phyloP scores from a whole-genome alignment of 2,329 filamentous ascomycete genomes.

The Pseudogymnoascus sp. region DNA sequence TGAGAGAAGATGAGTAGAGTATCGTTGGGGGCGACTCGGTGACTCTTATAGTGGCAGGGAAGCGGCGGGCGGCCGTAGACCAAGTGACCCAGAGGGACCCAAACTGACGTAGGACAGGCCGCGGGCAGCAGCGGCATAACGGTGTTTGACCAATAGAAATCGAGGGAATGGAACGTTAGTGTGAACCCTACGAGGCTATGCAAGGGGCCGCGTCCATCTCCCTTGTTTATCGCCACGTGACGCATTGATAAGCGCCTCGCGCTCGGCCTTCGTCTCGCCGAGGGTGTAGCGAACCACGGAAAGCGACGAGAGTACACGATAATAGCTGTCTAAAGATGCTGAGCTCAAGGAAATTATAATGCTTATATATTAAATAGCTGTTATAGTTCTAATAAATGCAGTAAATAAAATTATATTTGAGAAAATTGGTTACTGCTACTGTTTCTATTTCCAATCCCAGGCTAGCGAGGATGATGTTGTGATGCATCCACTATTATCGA shows the following conservation, averaged over 20 bases:
- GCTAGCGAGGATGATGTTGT: conserved; percentile 7
- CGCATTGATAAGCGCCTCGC: background rate
- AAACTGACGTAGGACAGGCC: conserved; percentile 2
- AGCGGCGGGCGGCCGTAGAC: background rate
- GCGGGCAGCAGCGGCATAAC: background rate
- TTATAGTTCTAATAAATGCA: background rate
- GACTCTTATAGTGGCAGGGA: background rate
- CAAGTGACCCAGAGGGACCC: background rate
- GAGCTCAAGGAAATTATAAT: background rate
- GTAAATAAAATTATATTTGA: background rate
- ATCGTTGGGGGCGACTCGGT: conserved; percentile 3
- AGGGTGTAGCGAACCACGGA: background rate
- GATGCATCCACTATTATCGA: background rate
- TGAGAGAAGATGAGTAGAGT: background rate
- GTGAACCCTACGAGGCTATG: background rate
- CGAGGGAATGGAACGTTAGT: background rate
- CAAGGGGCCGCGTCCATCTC: conserved; percentile 6
- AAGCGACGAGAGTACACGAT: background rate
- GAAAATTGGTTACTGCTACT: background rate
- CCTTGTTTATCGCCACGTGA: background rate
- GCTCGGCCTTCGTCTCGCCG: background rate
- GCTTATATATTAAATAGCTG: background rate
- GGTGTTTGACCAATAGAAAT: background rate
- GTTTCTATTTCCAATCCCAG: background rate
- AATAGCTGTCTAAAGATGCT: background rate